phyloP scores from a whole-genome alignment of 2,329 filamentous ascomycete genomes.

The Aspergillus fischeri region DNA sequence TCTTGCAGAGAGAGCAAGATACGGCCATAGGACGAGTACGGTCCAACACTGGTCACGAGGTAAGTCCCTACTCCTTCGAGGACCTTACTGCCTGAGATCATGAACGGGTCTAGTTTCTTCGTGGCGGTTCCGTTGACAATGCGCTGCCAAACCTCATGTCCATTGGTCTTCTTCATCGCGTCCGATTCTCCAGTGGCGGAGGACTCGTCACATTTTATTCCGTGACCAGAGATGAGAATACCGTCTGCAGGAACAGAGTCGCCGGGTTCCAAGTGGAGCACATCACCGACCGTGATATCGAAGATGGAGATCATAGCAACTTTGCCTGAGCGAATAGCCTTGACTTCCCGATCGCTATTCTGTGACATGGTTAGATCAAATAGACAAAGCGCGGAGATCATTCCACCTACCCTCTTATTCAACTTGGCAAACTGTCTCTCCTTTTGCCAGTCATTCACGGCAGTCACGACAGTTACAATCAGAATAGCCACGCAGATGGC shows the following conservation, averaged over 20 bases:
- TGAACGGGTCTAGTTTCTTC: conserved; percentile 62
- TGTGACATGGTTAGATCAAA: conserved; percentile 32
- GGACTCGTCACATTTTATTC: conserved; percentile 68
- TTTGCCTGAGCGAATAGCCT: conserved; percentile 64
- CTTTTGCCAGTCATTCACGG: conserved; percentile 65
- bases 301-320: conserved; percentile 60
- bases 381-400: too few species aligned
- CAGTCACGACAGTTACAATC: conserved; percentile 61
- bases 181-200: conserved; percentile 72
- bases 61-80: conserved; percentile 74
- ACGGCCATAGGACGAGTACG: conserved; percentile 70
- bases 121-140: conserved; percentile 51
- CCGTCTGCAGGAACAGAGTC: conserved; percentile 69
- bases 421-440: conserved; percentile 62
- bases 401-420: conserved; percentile 44
- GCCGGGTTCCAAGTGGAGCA: conserved; percentile 65
- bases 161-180: conserved; percentile 62
- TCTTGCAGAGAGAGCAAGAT: conserved; percentile 71
- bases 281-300: conserved; percentile 65
- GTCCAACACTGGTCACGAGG: conserved; percentile 67
- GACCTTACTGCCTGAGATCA: conserved; percentile 77
- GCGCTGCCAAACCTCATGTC: conserved; percentile 55
- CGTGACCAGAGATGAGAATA: conserved; percentile 62
- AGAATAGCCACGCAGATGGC: conserved; percentile 63
- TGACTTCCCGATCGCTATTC: conserved; percentile 63